A percentile compares a stretch with the other conserved stretches of the same genome.
Conservation (phyloP, 805 yeast genomes). For the Lipomyces yamadae region DNA sequence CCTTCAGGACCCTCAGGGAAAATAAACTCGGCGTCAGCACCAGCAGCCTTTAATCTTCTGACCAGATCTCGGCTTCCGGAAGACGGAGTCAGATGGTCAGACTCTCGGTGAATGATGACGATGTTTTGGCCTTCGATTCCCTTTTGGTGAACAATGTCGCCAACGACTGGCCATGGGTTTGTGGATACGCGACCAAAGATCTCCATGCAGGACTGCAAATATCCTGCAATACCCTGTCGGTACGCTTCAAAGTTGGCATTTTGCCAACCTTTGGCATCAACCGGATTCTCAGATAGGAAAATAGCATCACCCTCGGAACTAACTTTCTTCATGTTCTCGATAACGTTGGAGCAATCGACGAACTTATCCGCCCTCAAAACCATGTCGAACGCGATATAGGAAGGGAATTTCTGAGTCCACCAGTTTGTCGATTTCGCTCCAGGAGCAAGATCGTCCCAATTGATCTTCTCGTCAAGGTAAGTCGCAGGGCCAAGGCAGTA, state of each 20-base stretch:
- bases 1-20: slow-evolving; percentile 32
- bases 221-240: slow-evolving; percentile 35
- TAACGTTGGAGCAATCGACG: slow-evolving; percentile 30
- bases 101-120: slow-evolving; percentile 30
- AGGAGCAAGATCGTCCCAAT: slow-evolving; percentile 30
- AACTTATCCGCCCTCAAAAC: slow-evolving; percentile 18
- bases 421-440: slow-evolving; percentile 29
- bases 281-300: slow-evolving; percentile 33
- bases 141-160: slow-evolving; percentile 24
- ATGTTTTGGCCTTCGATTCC: slow-evolving; percentile 34
- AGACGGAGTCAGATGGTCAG: slow-evolving; percentile 25
- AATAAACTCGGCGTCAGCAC: slow-evolving; percentile 35
- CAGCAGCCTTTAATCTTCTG: slow-evolving; percentile 32
- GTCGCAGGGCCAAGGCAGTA: slow-evolving; percentile 36
- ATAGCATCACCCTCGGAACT: slow-evolving; percentile 28
- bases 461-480: slow-evolving; percentile 27
- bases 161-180: slow-evolving; percentile 37
- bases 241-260: slow-evolving; percentile 35
- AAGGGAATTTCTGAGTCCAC: slow-evolving; percentile 26
- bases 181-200: slow-evolving; percentile 33
- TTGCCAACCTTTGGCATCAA: slow-evolving; percentile 36
- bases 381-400: slow-evolving; percentile 22
- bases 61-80: slow-evolving; percentile 32
- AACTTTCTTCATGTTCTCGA: slow-evolving; percentile 29
- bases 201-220: slow-evolving; percentile 32